These are phyloP conservation scores for Alternaria novae-zelandiae DNA, from an alignment of 2,329 filamentous ascomycete species.

Conservation along the genomic window DNA sequence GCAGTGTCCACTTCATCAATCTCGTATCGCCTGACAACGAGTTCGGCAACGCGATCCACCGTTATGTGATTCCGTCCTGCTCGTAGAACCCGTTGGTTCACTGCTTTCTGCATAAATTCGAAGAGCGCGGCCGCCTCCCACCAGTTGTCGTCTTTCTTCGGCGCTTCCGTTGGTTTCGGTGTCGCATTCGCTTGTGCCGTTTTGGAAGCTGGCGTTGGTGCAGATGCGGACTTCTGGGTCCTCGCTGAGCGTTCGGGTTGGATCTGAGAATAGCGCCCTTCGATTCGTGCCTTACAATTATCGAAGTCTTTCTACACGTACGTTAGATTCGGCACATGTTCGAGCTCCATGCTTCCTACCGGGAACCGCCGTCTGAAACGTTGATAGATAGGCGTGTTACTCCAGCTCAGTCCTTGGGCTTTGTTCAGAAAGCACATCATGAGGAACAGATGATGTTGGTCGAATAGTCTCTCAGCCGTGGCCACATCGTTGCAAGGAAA, in stretches of 20 bases:
- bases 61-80: conserved; percentile 41
- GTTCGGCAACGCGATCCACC: conserved; percentile 39
- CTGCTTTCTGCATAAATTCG: conserved; percentile 49
- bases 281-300: conserved; percentile 36
- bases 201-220: conserved; percentile 6
- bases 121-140: conserved; percentile 48
- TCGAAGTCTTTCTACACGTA: conserved; percentile 38
- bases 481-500: conserved; percentile 32
- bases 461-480: conserved; percentile 38
- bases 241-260: conserved; percentile 16
- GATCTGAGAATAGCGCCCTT: conserved; percentile 32
- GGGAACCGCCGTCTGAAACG: conserved; percentile 50
- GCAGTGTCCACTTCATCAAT: conserved; percentile 44
- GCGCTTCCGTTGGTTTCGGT: conserved; percentile 20
- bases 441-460: conserved; percentile 52
- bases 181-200: conserved; percentile 1
- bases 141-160: conserved; percentile 50
- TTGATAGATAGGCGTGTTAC: conserved; percentile 51
- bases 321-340: conserved; percentile 8
- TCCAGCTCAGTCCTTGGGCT: conserved; percentile 55
- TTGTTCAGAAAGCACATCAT: conserved; percentile 53
- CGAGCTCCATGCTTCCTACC: conserved; percentile 18
- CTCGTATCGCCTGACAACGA: conserved; percentile 46
- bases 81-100: conserved; percentile 40
- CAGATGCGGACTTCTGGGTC: conserved; percentile 14